Conservation (phyloP, 202 grass and related monocot species). For the Alloteropsis angusta region DNA sequence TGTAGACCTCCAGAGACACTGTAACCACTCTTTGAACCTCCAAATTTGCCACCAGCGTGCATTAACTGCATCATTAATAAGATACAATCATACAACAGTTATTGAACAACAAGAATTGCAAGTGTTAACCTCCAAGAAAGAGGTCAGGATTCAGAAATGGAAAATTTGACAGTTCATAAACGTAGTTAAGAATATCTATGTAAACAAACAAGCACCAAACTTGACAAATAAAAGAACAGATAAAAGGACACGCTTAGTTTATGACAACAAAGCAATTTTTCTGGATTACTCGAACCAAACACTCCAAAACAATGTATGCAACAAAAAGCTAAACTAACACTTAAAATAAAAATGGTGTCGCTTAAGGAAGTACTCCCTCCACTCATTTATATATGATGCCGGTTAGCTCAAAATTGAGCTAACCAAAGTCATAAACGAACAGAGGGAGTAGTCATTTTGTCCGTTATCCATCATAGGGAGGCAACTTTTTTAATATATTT, state of each 20-base stretch:
- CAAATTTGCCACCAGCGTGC: constrained; percentile 97
- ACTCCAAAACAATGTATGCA: not conserved
- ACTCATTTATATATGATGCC: no score
- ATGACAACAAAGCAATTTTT: not conserved
- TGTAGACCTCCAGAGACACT: constrained; percentile 89
- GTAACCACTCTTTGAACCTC: constrained; percentile 86
- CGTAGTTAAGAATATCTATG: not conserved
- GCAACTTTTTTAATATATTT: not conserved
- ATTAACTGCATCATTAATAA: constrained; percentile 51
- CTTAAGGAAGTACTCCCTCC: not conserved
- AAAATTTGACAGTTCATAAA: not conserved
- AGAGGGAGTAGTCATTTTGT: not conserved
- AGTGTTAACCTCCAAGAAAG: not conserved
- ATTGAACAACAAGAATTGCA: constrained; percentile 8
- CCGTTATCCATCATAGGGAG: not conserved
- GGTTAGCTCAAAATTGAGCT: no score
- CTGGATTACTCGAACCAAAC: not conserved
- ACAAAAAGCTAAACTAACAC: not conserved
- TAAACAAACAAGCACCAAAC: not conserved
- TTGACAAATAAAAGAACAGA: not conserved
- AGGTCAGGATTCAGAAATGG: not conserved
- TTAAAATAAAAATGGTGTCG: not conserved
- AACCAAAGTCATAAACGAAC: no score
- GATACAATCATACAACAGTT: constrained; percentile 16
- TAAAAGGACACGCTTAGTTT: not conserved